Evolutionary conservation across 768 basidiomycete species (phyloP), one percentile per base, ranked within the genome.

Genomic region (Serendipita sp.): DNA sequence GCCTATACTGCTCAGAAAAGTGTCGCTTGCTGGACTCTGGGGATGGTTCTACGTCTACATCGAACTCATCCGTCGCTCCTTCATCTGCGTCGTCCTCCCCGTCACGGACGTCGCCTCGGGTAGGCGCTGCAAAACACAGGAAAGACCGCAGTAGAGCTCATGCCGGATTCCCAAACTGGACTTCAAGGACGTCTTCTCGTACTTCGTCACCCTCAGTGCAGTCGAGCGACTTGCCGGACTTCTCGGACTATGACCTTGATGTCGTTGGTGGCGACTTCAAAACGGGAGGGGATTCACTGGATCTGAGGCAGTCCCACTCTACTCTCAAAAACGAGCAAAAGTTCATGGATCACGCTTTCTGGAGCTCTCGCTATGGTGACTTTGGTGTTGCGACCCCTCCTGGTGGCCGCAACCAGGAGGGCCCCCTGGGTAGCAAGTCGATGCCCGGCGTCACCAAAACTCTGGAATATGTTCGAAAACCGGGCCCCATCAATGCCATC

Each of bases 181-280:
- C 60, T 24, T 48, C 62, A 9, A 42, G 17, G 26, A 3, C 33
- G 17, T 63, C 60, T 31, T 53, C 42, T 62, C 60, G 26, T 14
- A 22, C 26, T 9, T 31, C 42, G 14, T 63, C 60, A n/a, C 56
- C 44, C 26, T 63, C 62, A 17, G 22, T 60, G 20, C 53, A 58
- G 17, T 24, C 53, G 58, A 64, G 65, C n/a, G 64, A 66, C 60
- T 51, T 68, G 3, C 67, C 67, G 34, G 67, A 68, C 22, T 66
- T 66, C 60, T 64, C 63, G 4, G 67, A 68, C 61, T 22, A 28
- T 24, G 65, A 66, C 33, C 24, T 33, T 11, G 53, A 58, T 11
- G 17, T 58, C 33, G 45, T 64, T 64, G 63, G 67, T 63, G 62
- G 65, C 30, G 66, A 61, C 20, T 65, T 64, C 56, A 60, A 63